Evolutionary conservation across 1,284 basidiomycete genomes (phyloP), one percentile per base, ranked within the genome.

Genomic region (Ceratobasidium sp.): DNA sequence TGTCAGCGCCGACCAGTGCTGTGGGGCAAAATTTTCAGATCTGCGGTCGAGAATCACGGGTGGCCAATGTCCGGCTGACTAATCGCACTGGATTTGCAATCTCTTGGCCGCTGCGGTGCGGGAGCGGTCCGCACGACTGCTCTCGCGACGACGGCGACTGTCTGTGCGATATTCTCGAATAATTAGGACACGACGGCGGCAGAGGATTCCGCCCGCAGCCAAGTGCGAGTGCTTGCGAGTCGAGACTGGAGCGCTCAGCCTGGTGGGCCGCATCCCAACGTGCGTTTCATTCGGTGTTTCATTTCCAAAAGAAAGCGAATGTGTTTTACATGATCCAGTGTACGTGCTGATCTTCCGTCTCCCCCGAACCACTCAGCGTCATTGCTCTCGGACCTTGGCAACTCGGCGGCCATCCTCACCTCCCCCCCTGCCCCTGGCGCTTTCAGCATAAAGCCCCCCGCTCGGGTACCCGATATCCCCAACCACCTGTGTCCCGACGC

Each of bases 261-360:
- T 3, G 37, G 66, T 56, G 34, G 59, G 70, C 52, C 70, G 68
- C 62, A 32, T 32, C 37, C 4, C 13, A 11, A 1, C 65, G 19
- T n/a, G 49, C n/a, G 68, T 70, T 70, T 70, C 68, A 68, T 68
- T 51, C 37, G 4, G 32, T 29, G 67, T 44, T 71, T 34, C 51
- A 49, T 59, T 71, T 54, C 37, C 34, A 71, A 71, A 59, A 25
- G 32, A 25, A 17, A 32, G 46, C 43, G 68, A 71, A 49, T 40
- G 66, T 64, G 70, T 73, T 73, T 73, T 61, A 64, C 57, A 73
- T 73, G 70, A 73, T 73, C 70, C 70, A 51, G 70, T 40, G 22
- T 54, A 19, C 49, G 59, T 73, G 70, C 59, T 73, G 70, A 73
- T 73, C 19, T 46, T 49, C 54, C 46, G 44, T 62, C 17, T 56